phyloP scores from a whole-genome alignment of 352 stramenopile species.

The Hyaloperonospora arabidopsidis region DNA sequence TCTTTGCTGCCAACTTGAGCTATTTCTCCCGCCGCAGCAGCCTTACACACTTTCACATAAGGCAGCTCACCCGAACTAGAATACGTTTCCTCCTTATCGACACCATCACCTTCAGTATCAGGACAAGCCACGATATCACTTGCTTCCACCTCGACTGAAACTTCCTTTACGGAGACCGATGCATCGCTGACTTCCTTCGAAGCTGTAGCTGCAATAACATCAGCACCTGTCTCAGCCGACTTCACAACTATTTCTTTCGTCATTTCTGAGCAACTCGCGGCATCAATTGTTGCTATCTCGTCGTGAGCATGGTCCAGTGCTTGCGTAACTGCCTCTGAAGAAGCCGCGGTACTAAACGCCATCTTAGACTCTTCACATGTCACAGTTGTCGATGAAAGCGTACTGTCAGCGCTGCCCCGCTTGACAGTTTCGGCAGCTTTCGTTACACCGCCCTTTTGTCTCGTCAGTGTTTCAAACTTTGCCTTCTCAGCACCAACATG shows the following conservation, averaged over 20 bases:
- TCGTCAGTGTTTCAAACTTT: constrained; percentile 12
- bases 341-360: neutral
- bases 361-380: constrained; percentile 2
- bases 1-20: neutral
- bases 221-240: neutral
- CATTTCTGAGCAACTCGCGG: neutral
- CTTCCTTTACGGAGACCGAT: neutral
- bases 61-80: neutral
- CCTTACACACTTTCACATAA: neutral
- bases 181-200: neutral
- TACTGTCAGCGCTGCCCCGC: constrained; percentile 9
- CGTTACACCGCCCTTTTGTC: constrained; percentile 21
- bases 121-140: neutral
- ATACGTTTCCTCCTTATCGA: constrained; percentile 5
- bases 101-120: constrained; percentile 1
- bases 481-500: constrained; percentile 33
- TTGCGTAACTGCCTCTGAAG: neutral
- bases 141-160: neutral
- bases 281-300: neutral
- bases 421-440: constrained; percentile 16
- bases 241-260: neutral
- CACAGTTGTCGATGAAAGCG: neutral
- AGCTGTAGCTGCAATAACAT: neutral
- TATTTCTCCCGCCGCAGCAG: neutral
- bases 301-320: constrained; percentile 3